phyloP scores from a whole-genome alignment of 208 protist genomes.

The Endotrypanum monterogeii region DNA sequence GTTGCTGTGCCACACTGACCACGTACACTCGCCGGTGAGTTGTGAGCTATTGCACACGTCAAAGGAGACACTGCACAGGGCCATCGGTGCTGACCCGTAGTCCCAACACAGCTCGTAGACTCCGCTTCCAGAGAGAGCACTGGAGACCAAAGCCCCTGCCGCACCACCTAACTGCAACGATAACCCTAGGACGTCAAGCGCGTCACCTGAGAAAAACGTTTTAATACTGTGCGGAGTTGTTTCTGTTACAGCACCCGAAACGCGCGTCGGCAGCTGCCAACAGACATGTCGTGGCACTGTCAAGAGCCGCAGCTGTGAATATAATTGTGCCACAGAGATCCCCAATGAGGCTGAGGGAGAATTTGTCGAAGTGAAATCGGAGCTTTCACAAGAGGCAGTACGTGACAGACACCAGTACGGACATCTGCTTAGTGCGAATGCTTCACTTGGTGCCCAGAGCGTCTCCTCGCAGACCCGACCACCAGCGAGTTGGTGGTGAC shows the following conservation, averaged over 20 bases:
- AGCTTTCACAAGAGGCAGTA: not conserved
- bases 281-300: constrained; percentile 11
- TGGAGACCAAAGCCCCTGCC: not conserved
- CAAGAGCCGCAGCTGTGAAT: constrained; percentile 30
- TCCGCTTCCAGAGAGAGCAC: not conserved
- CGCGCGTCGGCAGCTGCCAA: constrained; percentile 8
- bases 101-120: constrained; percentile 37
- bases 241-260: not conserved
- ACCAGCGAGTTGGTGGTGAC: constrained; percentile 15
- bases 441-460: constrained; percentile 19
- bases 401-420: constrained; percentile 26
- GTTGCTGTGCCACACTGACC: constrained; percentile 20
- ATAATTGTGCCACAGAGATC: constrained; percentile 3
- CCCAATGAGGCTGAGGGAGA: not conserved
- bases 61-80: constrained; percentile 25
- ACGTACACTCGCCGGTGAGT: constrained; percentile 7
- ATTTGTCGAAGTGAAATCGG: too few species aligned
- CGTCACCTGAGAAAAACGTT: constrained; percentile 12
- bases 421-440: constrained; percentile 5
- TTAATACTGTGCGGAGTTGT: constrained; percentile 2
- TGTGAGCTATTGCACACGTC: not conserved
- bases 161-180: constrained; percentile 1
- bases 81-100: constrained; percentile 16
- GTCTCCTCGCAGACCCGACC: constrained; percentile 18
- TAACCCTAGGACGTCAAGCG: not conserved